A percentile compares a stretch with the other conserved stretches of the same genome.
phyloP scores from a whole-genome alignment of 163 green algal species.

The Scenedesmus sp. region DNA sequence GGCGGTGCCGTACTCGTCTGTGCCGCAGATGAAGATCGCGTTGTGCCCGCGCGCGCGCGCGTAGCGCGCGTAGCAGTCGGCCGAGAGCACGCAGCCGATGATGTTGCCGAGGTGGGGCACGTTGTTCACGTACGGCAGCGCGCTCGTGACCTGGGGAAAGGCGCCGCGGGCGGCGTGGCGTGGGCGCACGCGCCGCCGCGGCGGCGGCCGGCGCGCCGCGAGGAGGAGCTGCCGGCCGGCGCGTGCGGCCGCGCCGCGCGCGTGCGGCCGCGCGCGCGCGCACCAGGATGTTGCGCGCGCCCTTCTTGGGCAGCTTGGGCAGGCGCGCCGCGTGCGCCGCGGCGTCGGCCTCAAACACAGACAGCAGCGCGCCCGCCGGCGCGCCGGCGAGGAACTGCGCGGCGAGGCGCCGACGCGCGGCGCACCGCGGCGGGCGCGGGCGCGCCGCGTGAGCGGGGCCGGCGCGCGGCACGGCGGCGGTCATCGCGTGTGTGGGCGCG shows the following conservation, averaged over 20 bases:
- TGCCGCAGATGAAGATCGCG: constrained; percentile 96
- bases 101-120: constrained; percentile 99
- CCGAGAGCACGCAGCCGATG: constrained; percentile 97
- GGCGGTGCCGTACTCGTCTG: constrained; percentile 98
- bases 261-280: too few relatives aligned
- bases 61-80: constrained; percentile 95
- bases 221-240: too few relatives aligned
- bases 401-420: too few relatives aligned
- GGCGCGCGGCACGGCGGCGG: too few relatives aligned
- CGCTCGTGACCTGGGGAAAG: constrained; percentile 88
- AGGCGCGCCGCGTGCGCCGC: constrained; percentile 37
- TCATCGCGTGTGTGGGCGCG: too few relatives aligned
- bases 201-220: too few relatives aligned
- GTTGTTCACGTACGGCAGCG: constrained; percentile 99
- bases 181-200: not conserved
- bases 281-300: constrained; percentile 68
- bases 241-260: too few relatives aligned
- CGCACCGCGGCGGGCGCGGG: too few relatives aligned
- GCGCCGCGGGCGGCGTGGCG: too few relatives aligned
- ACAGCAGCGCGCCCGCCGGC: constrained; percentile 4
- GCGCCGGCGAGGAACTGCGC: constrained; percentile 22
- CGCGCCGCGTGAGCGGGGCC: too few relatives aligned
- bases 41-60: constrained; percentile 92
- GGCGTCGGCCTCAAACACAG: constrained; percentile 19
- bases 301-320: constrained; percentile 54